Conservation (phyloP, 2,329 filamentous ascomycete genomes). For the Chaetomiaceae sp. region DNA sequence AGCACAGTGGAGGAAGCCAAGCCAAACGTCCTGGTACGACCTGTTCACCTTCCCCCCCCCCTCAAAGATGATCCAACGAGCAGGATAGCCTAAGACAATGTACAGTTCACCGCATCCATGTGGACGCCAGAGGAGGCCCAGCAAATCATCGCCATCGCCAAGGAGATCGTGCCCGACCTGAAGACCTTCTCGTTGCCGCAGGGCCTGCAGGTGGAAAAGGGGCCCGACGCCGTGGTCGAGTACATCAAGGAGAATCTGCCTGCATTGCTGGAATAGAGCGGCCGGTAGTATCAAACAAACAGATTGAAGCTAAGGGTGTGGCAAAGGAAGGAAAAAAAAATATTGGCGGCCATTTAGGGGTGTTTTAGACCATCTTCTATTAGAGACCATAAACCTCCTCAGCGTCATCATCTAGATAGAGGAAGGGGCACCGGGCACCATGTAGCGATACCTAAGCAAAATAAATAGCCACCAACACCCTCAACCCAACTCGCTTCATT, state of each 20-base stretch:
- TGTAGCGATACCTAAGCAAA: not conserved
- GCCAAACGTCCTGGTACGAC: slow-evolving; percentile 51
- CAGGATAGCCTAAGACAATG: not conserved
- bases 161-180: slow-evolving; percentile 40
- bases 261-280: slow-evolving; percentile 17
- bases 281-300: too few species aligned
- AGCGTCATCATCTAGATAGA: not conserved
- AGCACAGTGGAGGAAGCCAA: slow-evolving; percentile 47
- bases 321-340: too few species aligned
- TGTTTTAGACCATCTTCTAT: not conserved
- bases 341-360: too few species aligned
- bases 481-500: too few species aligned
- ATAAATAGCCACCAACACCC: too few species aligned
- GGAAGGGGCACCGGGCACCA: too few species aligned
- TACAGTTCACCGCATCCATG: slow-evolving; percentile 34
- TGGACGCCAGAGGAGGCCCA: slow-evolving; percentile 43
- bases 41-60: too few species aligned
- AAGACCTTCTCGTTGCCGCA: slow-evolving; percentile 48
- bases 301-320: too few species aligned
- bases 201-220: slow-evolving; percentile 47
- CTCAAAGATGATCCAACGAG: too few species aligned
- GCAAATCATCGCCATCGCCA: slow-evolving; percentile 42
- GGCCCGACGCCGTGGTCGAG: slow-evolving; percentile 49
- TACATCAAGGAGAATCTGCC: slow-evolving; percentile 43
- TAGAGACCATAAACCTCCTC: not conserved